Evolutionary conservation across 192 early-diverging fungal genomes (phyloP), one percentile per base, ranked within the genome.

Genomic region (Rhizoclosmatium sp.): DNA sequence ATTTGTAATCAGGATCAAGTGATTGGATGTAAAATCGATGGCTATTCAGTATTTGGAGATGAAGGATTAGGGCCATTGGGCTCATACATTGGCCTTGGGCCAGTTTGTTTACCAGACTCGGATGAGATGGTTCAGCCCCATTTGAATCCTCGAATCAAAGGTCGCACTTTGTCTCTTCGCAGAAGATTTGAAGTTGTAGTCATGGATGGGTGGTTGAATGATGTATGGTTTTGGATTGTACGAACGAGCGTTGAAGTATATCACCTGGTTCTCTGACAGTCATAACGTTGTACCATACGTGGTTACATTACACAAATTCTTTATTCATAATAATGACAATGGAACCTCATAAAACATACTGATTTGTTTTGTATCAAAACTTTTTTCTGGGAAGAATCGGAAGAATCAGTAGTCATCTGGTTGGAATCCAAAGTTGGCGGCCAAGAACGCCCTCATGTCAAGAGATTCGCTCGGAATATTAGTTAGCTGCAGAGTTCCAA

Each of bases 11-110:
- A 47, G 5, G n/a, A 7, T 42, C 16, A 39, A 10, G 75, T 76
- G 23, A n/a, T 40, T 51, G 40, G 40, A 19, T 76, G 75, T 62
- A 10, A 21, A 21, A 7, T 49, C 9, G 47, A 16, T 4, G 75
- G 60, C 4, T 48, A 39, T 16, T 10, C 65, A 47, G 65, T 76
- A 2, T 66, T 66, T 45, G 75, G 75, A 2, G 64, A 76, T 51
- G 75, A 76, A 76, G 75, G 64, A 12, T 54, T 76, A 2, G 75
- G 75, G 16, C 75, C 75, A 21, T 76, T 76, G n/a, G 40, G 62
- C 51, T 40, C 47, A 7, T 67, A 54, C 31, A 40, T 76, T 48
- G 62, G 75, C 5, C 41, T 76, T 4, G 58, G 41, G 12, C 75
- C 75, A 2, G 49, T 67, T 10, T 76, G 75, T 47, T 54, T 76